A percentile compares a stretch with the other conserved stretches of the same genome.
These are phyloP conservation scores for Albugo candida DNA, from an alignment of 352 stramenopile genomes.

Conservation along the genomic window DNA sequence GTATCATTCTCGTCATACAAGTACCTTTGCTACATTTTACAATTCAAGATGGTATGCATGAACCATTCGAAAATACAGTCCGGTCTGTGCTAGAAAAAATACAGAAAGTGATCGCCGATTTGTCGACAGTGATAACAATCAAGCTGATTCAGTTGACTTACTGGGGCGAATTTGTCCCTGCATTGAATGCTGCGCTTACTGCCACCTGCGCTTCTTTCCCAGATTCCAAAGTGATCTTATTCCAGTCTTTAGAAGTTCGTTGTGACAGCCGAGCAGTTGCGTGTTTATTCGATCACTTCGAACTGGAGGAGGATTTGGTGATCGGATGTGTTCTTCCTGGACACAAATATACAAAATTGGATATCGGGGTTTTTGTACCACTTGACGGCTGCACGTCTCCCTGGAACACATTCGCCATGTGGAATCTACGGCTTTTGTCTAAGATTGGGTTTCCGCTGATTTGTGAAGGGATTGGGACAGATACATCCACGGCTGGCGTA, in stretches of 20 bases:
- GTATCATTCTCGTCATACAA: slow-evolving; percentile 34
- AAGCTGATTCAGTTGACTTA: slow-evolving; percentile 81
- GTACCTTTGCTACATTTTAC: slow-evolving; percentile 7
- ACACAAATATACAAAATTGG: slow-evolving; percentile 28
- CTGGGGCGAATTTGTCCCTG: slow-evolving; percentile 91
- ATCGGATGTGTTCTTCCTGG: slow-evolving; percentile 80
- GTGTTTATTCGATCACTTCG: slow-evolving; percentile 41
- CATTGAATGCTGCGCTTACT: slow-evolving; percentile 83
- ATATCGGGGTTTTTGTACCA: neutral
- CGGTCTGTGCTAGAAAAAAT: slow-evolving; percentile 19
- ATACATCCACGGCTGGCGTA: slow-evolving; percentile 43
- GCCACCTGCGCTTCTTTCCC: slow-evolving; percentile 46
- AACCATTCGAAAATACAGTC: slow-evolving; percentile 20
- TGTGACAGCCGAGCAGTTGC: slow-evolving; percentile 29
- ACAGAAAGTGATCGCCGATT: slow-evolving; percentile 6
- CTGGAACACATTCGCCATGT: slow-evolving; percentile 94
- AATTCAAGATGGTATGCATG: neutral
- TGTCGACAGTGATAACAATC: slow-evolving; percentile 9
- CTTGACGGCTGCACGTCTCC: slow-evolving; percentile 81
- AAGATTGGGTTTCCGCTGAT: slow-evolving; percentile 82
- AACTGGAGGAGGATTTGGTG: slow-evolving; percentile 61
- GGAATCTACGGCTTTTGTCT: slow-evolving; percentile 79
- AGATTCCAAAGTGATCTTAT: slow-evolving; percentile 31
- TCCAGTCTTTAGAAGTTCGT: slow-evolving; percentile 84
- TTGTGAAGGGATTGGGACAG: slow-evolving; percentile 60